Evolutionary conservation across 2,329 filamentous ascomycete species (phyloP), one percentile per base, ranked within the genome.

Genomic region (Endothia cerciana): DNA sequence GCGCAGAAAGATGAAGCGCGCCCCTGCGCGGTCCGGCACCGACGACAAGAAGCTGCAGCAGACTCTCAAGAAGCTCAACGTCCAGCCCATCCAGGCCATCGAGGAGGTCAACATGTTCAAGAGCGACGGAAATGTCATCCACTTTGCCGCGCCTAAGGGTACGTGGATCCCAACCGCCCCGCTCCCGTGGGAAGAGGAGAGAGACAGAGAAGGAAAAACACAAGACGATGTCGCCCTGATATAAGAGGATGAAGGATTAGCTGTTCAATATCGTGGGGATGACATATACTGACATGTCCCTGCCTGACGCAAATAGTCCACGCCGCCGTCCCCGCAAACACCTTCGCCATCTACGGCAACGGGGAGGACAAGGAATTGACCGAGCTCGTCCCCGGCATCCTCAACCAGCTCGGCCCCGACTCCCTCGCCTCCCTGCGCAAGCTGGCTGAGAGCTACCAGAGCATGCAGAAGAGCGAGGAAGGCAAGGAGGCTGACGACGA

Each of bases 41-140:
- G 95, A 99, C 80, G 95, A 99, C 90, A 98, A 97, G 92, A 99
- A 99, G 89, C 92, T 99, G 72, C 95, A 99, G 86, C 89, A 90
- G 70, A 85, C 93, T 70, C 88, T 99, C 73, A 99, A 99, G 92
- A 99, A 99, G 91, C 89, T 99, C 81, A 98, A 98, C 84, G 94
- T 97, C 68, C 95, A 99, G 89, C 95, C 95, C 77, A 98, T 99
- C 83, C 94, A 97, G 86, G 93, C 92, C 73, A 99, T 99, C 76
- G 95, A 99, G 89, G 95, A 99, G 87, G 95, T 99, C 81, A 99
- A 99, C 91, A 99, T 99, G 95, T 99, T 99, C 91, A 99, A 99
- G 91, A 91, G 92, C 79, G 95, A 99, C 80, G 95, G 95, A 82
- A 99, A 99, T 82, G 95, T 99, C 81, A 98, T 99, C 78, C 95